Percentiles rank a stretch among this genome's conserved stretches.
Evolutionary conservation across 441 rosid genomes (phyloP).

Genomic region (Erodium moschatum): DNA sequence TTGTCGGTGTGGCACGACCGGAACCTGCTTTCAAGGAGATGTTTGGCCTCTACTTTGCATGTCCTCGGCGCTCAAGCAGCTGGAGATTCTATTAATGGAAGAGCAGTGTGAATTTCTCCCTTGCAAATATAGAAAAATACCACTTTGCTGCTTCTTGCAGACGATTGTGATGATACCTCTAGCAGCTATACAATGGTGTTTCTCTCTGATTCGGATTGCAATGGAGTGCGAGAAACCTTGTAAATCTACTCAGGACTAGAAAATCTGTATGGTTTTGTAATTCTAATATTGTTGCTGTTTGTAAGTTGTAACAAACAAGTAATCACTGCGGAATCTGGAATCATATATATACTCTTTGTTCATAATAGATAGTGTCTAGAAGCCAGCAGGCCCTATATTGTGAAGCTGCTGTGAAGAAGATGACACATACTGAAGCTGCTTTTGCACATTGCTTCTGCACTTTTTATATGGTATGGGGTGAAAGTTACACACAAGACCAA

Average conservation of each 20-base stretch:
- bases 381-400: neutral
- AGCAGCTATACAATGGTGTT: neutral
- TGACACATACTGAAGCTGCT: too few relatives aligned
- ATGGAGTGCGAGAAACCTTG: neutral
- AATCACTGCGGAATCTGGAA: neutral
- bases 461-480: too few relatives aligned
- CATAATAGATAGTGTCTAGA: neutral
- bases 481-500: too few relatives aligned
- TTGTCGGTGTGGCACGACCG: constrained; percentile 53
- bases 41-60: constrained; percentile 62
- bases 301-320: neutral
- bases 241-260: neutral
- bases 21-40: constrained; percentile 58
- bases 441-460: too few relatives aligned
- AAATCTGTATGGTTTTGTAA: neutral
- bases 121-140: neutral
- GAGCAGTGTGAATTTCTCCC: neutral
- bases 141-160: neutral
- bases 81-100: constrained; percentile 41
- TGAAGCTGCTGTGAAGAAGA: neutral
- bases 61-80: constrained; percentile 27
- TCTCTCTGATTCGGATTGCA: neutral
- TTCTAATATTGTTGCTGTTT: neutral
- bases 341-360: neutral
- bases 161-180: neutral